Evolutionary conservation across 2,329 filamentous ascomycete species (phyloP), one percentile per base, ranked within the genome.

Genomic region (Ophiostoma sp.): DNA sequence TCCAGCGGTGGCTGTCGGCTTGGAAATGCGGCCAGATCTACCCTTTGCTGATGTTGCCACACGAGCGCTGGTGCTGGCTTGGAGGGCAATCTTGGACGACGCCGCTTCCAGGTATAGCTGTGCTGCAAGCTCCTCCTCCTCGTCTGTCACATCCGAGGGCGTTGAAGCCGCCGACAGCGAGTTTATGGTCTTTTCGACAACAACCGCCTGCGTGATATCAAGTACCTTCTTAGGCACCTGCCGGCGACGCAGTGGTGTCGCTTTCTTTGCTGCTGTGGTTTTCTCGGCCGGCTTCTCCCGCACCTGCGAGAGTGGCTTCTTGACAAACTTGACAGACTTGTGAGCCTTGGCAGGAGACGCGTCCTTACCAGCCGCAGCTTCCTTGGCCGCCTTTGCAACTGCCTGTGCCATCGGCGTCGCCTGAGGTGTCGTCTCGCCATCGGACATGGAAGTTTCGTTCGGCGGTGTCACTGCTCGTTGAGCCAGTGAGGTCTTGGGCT

Each of bases 341-440:
- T 48, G 54, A 15, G 52, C 15, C 36, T 68, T 62, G 31, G 39
- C 11, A 1, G 68, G 57, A 17, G 67, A 41, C 31, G 1, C 27
- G 11, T n/a, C 54, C 23, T 33, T 44, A 5, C 20, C 33, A 7
- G 52, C 36, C 13, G 41, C 48, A 15, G 69, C 33, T 11, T 44
- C 57, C 20, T 57, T 71, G 44, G 69, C 67, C 41, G 70, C 23
- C 23, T 62, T 69, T 8, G 70, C 70, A 31, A 66, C 36, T 20
- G 70, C 70, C 65, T 71, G 68, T 23, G 70, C 70, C 70, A 71
- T 70, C n/a, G 70, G 70, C 13, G 68, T 70, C 20, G 70, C 68
- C n/a, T 71, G 52, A 4, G 41, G 54, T 33, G 68, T 57, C 11
- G 65, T 39, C 10, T 69, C 62, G 20, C 10, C 13, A 13, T 35